phyloP scores from a whole-genome alignment of 176 grass and related monocot genomes.

The Phoenix dactylifera region DNA sequence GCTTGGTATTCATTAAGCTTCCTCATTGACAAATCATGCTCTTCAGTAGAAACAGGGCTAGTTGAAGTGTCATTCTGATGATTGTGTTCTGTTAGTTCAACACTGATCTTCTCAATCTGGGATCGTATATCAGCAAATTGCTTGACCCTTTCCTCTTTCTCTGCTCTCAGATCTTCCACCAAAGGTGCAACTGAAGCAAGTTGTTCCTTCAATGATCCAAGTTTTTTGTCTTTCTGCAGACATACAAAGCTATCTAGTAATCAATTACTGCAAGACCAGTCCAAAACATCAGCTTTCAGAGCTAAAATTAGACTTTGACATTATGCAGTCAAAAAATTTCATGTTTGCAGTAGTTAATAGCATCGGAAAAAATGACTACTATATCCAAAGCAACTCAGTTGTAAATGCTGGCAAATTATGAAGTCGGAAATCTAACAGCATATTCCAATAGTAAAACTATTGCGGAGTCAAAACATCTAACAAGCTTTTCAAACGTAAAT shows the following conservation, averaged over 20 bases:
- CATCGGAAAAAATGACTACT: no score
- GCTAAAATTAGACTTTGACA: no score
- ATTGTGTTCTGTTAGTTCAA: slow-evolving; percentile 44
- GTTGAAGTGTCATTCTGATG: slow-evolving; percentile 5
- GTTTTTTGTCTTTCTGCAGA: slow-evolving; percentile 65
- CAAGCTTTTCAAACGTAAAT: no score
- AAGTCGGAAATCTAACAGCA: no score
- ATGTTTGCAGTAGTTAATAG: no score
- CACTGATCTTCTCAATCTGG: slow-evolving; percentile 72
- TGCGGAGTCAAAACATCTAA: no score
- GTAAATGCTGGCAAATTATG: no score
- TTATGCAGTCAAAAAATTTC: no score
- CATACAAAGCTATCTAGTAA: slow-evolving; percentile 4
- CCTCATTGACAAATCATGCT: slow-evolving; percentile 69
- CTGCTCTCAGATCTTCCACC: slow-evolving; percentile 59
- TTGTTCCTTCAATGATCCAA: slow-evolving; percentile 57
- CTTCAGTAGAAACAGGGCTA: slow-evolving; percentile 26
- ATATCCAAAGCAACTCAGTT: no score
- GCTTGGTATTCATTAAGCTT: slow-evolving; percentile 62
- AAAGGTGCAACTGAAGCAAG: slow-evolving; percentile 45
- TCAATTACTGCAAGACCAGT: background rate
- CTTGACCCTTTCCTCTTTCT: slow-evolving; percentile 65
- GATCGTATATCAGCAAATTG: slow-evolving; percentile 52
- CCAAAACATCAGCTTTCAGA: no score
- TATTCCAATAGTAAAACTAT: no score